Conservation (phyloP, 345 rosid species). For the Ceriops decandra region DNA sequence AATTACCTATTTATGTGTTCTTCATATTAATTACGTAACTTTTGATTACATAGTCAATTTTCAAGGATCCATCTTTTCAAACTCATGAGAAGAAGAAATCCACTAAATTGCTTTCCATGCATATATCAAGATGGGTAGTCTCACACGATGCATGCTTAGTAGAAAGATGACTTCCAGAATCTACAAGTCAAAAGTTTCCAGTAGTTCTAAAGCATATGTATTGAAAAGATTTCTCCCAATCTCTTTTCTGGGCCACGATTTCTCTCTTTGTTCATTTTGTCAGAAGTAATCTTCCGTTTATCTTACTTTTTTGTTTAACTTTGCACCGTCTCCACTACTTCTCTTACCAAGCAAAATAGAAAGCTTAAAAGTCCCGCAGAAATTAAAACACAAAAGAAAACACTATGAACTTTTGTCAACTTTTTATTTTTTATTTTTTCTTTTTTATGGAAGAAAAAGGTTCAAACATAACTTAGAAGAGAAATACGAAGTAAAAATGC, state of each 20-base stretch:
- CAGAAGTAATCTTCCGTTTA: conserved; percentile 52
- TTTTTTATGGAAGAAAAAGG: not conserved
- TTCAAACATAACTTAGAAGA: not conserved
- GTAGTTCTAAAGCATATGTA: conserved; percentile 5
- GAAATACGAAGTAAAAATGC: not conserved
- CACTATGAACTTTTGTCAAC: not conserved
- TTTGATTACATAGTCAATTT: not conserved
- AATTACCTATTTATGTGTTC: conserved; percentile 10
- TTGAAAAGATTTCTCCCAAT: conserved; percentile 22
- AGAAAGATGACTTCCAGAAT: conserved; percentile 22
- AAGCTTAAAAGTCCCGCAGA: conserved; percentile 12
- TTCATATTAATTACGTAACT: conserved; percentile 4
- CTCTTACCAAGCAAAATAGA: conserved; percentile 32
- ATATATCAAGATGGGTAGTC: not conserved
- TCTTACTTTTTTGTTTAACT: conserved; percentile 21
- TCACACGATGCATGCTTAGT: not conserved
- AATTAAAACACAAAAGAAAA: conserved; percentile 4
- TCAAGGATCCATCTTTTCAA: no score
- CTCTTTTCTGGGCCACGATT: conserved; percentile 48
- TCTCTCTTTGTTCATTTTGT: conserved; percentile 30
- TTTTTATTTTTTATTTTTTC: not conserved
- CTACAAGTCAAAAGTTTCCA: conserved; percentile 32
- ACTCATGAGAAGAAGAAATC: not conserved
- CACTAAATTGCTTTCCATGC: not conserved
- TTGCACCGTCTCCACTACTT: conserved; percentile 14